These are phyloP conservation scores for Allium sativum DNA, from an alignment of 106 monocot species.

Conservation along the genomic window DNA sequence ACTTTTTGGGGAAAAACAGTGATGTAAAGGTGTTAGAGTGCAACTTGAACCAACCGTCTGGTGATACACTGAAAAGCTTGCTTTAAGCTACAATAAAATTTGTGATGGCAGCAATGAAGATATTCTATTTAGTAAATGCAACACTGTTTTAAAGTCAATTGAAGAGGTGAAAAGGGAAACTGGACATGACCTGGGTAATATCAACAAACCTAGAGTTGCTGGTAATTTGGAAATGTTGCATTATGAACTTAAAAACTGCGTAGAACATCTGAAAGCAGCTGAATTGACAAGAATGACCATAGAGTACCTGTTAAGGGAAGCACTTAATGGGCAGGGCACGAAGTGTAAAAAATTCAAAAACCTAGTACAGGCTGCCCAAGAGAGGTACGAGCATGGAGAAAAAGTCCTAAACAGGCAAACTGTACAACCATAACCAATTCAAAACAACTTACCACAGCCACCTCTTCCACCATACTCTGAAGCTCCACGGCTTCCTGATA, in stretches of 20 bases:
- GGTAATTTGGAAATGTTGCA: slow-evolving; percentile 41
- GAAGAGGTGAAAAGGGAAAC: slow-evolving; percentile 52
- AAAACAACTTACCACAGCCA: no score
- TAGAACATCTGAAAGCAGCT: slow-evolving; percentile 47
- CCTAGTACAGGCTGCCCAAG: no score
- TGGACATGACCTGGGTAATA: slow-evolving; percentile 28
- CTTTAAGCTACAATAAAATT: slow-evolving; percentile 42
- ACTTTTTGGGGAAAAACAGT: slow-evolving; percentile 45
- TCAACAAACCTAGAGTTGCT: slow-evolving; percentile 25
- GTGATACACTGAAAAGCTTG: slow-evolving; percentile 55
- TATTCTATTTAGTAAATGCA: slow-evolving; percentile 45
- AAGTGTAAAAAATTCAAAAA: no score
- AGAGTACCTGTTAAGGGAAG: slow-evolving; percentile 44
- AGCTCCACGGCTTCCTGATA: no score
- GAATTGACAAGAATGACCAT: slow-evolving; percentile 43
- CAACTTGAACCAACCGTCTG: slow-evolving; percentile 31
- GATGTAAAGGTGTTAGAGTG: slow-evolving; percentile 21
- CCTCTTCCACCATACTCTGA: no score
- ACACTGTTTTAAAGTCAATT: slow-evolving; percentile 28
- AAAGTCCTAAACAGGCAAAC: no score
- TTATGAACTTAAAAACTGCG: slow-evolving; percentile 34
- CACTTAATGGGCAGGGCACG: slow-evolving; percentile 55
- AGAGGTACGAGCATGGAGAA: no score
- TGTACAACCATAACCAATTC: no score
- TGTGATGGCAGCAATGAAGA: slow-evolving; percentile 41